phyloP scores from a whole-genome alignment of 2,329 filamentous ascomycete genomes.

The Aspergillus vadensis region DNA sequence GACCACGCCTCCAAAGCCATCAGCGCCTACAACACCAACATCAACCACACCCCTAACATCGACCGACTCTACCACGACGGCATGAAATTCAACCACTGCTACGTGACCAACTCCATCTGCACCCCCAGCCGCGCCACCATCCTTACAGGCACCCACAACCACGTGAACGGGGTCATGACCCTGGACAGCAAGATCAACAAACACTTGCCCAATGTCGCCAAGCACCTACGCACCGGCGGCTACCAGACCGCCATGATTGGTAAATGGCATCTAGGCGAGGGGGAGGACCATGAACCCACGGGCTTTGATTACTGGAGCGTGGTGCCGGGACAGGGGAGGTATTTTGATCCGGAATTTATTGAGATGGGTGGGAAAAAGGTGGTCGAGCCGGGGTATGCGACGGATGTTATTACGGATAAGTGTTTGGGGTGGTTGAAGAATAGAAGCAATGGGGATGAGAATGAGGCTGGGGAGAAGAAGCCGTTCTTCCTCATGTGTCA shows the following conservation, averaged over 20 bases:
- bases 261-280: slow-evolving; percentile 59
- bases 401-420: slow-evolving; percentile 57
- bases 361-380: slow-evolving; percentile 36
- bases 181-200: slow-evolving; percentile 49
- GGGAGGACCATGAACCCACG: slow-evolving; percentile 48
- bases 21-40: background rate
- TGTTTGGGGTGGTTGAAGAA: slow-evolving; percentile 46
- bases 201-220: slow-evolving; percentile 54
- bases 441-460: slow-evolving; percentile 18
- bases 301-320: slow-evolving; percentile 58
- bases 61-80: background rate
- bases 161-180: background rate
- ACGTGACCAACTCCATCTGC: slow-evolving; percentile 4
- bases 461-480: slow-evolving; percentile 26
- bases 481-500: slow-evolving; percentile 61
- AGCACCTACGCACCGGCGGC: slow-evolving; percentile 49
- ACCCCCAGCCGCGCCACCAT: slow-evolving; percentile 1
- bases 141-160: slow-evolving; percentile 2
- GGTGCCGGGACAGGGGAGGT: slow-evolving; percentile 55
- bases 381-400: slow-evolving; percentile 49
- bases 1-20: slow-evolving; percentile 8
- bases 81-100: slow-evolving; percentile 4
- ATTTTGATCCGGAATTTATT: slow-evolving; percentile 56
- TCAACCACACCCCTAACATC: background rate
- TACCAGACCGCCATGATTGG: slow-evolving; percentile 58